Conservation (phyloP, 371 early-diverging fungal species). For the Mucor lusitanicus region DNA sequence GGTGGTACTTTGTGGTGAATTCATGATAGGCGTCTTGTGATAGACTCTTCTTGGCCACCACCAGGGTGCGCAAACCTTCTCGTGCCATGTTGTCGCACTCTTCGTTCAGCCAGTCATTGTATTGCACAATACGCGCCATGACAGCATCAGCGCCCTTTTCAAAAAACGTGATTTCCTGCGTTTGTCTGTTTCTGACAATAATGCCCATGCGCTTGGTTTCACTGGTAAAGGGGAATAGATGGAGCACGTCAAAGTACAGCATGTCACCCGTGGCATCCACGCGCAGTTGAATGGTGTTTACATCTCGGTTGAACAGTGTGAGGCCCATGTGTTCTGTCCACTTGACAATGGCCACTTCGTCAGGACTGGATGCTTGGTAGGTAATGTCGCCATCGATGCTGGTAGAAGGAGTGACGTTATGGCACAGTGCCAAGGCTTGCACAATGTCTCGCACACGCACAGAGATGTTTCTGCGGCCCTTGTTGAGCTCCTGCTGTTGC, state of each 20-base stretch:
- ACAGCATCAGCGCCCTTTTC: conserved; percentile 99
- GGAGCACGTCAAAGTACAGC: conserved; percentile 79
- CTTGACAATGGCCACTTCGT: conserved; percentile 98
- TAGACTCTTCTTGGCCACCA: conserved; percentile 88
- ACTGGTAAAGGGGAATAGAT: conserved; percentile 97
- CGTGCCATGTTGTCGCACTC: conserved; percentile 99
- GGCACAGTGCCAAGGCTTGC: conserved; percentile 89
- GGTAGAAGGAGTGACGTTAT: conserved; percentile 82
- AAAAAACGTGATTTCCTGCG: conserved; percentile 81
- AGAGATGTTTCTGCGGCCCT: conserved; percentile 70
- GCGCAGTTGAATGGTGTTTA: conserved; percentile 71
- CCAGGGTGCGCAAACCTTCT: conserved; percentile 98
- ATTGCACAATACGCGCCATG: conserved; percentile 90
- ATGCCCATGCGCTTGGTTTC: conserved; percentile 99
- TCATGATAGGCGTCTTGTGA: conserved; percentile 73
- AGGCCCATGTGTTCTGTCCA: conserved; percentile 95
- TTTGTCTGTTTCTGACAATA: conserved; percentile 74
- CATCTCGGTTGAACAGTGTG: conserved; percentile 76
- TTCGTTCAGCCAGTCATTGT: conserved; percentile 99
- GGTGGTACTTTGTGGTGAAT: conserved; percentile 69
- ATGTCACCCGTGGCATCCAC: conserved; percentile 48
- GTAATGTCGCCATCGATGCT: conserved; percentile 56
- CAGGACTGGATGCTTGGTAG: conserved; percentile 99
- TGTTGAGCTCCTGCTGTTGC: conserved; percentile 7
- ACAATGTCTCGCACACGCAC: conserved; percentile 81